Conservation (phyloP, 108 stramenopile species). For the Ochromonas danica region DNA sequence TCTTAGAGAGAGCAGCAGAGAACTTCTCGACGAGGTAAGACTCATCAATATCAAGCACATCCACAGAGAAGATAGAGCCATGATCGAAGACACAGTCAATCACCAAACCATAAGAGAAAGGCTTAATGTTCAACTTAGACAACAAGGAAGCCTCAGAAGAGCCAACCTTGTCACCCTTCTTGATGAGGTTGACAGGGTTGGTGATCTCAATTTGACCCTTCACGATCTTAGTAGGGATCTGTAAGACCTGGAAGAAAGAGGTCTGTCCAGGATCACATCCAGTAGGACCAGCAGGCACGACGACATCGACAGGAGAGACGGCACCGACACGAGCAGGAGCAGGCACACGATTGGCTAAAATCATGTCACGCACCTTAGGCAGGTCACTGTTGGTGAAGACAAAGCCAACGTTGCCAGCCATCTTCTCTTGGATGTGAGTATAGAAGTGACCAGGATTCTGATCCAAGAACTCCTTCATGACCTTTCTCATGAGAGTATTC, state of each 20-base stretch:
- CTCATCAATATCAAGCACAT: constrained; percentile 52
- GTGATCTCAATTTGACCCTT: constrained; percentile 93
- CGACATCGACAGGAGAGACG: constrained; percentile 82
- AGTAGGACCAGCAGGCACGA: constrained; percentile 94
- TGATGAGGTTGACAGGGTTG: constrained; percentile 83
- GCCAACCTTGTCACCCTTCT: constrained; percentile 78
- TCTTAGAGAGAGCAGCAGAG: constrained; percentile 66
- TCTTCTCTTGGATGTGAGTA: constrained; percentile 64
- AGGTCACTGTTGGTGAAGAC: constrained; percentile 98
- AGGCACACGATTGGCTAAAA: constrained; percentile 74
- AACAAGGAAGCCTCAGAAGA: constrained; percentile 72
- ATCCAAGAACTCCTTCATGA: constrained; percentile 79
- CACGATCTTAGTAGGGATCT: constrained; percentile 92
- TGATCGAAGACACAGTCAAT: constrained; percentile 87
- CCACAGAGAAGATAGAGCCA: constrained; percentile 92
- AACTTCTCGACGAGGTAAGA: constrained; percentile 68
- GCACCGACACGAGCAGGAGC: constrained; percentile 95
- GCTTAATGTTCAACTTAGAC: constrained; percentile 91
- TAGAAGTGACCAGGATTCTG: constrained; percentile 86
- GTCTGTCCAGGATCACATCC: constrained; percentile 99
- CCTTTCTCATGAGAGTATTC: constrained; percentile 98
- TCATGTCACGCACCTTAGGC: constrained; percentile 72
- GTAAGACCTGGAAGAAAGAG: constrained; percentile 92
- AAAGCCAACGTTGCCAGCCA: constrained; percentile 96
- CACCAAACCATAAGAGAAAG: constrained; percentile 94